Base-by-base conservation (phyloP, 2,329 filamentous ascomycete genomes). In the Aspergillus fischeri region DNA sequence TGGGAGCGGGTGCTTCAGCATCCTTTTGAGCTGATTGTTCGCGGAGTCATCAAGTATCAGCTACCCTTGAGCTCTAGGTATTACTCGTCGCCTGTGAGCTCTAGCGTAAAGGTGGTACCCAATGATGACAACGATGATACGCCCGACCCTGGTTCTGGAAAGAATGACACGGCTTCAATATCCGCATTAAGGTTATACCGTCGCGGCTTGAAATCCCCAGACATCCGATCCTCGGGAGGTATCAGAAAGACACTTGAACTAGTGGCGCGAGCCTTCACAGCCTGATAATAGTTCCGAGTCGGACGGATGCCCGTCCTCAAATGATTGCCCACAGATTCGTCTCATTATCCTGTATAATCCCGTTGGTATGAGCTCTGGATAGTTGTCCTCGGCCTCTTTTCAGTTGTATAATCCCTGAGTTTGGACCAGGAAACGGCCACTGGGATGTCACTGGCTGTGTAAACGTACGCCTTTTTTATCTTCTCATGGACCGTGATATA, bases 1-100 rank as follows among this genome's bases (percentile, higher is more conserved):
- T 99, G 94, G 94, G 91, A 96, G 71, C 84, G 86, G 58, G 92
- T 97, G 49, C 81, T 97, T 52, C 86, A 95, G 63, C 90, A 97
- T 72, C 90, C 93, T 48, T 99, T 97, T 65, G 91, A 97, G 64
- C 82, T 99, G 51, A 93, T 97, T 59, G 84, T 99, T 45, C 88
- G 94, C 65, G 94, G 94, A 24, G 89, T 94, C 14, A 81, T 99
- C 64, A 92, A 92, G 69, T 99, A 99, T 68, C 81, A 84, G 60
- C 75, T 87, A 3, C 85, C 85, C 7, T 75, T 88, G 54, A 83
- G 79, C 58, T 83, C 81, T 3, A 76, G 78, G 17, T 76, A 77
- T 45, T 77, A 80, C 64, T 83, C 78, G n/a, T 81, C 81, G 3
- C 67, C 78, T 69, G 63, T 79, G 59, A 77, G 73, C 55, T 74